phyloP scores from a whole-genome alignment of 495 filamentous ascomycete species.

The Xylaria cubensis region DNA sequence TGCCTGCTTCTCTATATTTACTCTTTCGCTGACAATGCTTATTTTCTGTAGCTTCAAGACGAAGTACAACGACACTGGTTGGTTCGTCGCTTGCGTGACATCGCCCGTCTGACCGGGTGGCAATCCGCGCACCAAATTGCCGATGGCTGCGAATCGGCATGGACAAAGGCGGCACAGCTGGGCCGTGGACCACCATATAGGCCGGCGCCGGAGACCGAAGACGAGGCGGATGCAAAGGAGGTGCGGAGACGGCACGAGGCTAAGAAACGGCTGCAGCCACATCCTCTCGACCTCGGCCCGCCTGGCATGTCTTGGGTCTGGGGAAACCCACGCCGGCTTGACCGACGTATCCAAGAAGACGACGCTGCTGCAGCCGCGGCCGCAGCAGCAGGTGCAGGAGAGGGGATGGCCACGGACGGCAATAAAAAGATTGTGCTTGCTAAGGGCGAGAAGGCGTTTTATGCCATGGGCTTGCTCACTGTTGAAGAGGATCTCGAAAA shows the following conservation, averaged over 20 bases:
- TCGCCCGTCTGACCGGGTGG: conserved; percentile 86
- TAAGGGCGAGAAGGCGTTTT: conserved; percentile 57
- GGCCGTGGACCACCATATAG: conserved; percentile 79
- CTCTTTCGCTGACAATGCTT: conserved; percentile 11
- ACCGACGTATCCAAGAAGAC: conserved; percentile 49
- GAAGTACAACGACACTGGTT: conserved; percentile 76
- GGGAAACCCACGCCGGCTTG: conserved; percentile 50
- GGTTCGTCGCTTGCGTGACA: conserved; percentile 72
- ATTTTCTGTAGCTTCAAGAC: conserved; percentile 66
- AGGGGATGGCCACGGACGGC: conserved; percentile 24
- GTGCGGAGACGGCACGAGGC: conserved; percentile 25
- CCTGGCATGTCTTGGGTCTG: conserved; percentile 44
- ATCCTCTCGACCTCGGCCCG: conserved; percentile 26
- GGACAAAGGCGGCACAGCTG: conserved; percentile 72
- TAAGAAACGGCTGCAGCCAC: conserved; percentile 20
- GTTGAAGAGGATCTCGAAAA: conserved; percentile 59
- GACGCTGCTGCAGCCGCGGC: conserved; percentile 26
- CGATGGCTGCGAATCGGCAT: conserved; percentile 80
- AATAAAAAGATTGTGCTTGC: conserved; percentile 51
- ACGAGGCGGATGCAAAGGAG: conserved; percentile 32
- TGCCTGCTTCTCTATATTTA: neutral
- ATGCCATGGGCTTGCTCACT: conserved; percentile 59
- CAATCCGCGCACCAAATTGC: conserved; percentile 80
- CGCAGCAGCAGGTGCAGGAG: conserved; percentile 10
- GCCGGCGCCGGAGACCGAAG: conserved; percentile 49